A percentile compares a stretch with the other conserved stretches of the same genome.
Conservation (phyloP, 73 alveolate genomes). For the Paramecium sonneborni region DNA sequence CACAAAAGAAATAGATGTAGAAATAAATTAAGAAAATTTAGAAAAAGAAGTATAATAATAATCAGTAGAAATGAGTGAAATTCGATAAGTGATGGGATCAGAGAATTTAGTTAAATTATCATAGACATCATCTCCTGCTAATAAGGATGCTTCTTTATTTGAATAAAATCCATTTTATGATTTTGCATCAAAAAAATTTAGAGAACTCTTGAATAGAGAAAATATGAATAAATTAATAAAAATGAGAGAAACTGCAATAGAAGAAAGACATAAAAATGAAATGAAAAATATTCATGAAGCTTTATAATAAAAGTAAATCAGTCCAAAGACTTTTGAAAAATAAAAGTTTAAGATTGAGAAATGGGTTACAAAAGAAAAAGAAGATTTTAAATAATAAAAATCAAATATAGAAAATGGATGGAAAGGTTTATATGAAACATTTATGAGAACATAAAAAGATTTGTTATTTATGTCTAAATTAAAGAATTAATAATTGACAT, state of each 20-base stretch:
- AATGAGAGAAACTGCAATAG: slow-evolving; percentile 79
- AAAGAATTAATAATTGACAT: neutral
- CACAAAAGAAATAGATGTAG: neutral
- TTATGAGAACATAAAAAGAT: slow-evolving; percentile 54
- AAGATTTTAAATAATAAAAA: slow-evolving; percentile 61
- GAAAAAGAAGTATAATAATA: neutral
- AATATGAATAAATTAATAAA: slow-evolving; percentile 60
- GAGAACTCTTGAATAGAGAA: slow-evolving; percentile 33
- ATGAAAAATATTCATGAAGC: slow-evolving; percentile 66
- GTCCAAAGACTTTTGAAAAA: slow-evolving; percentile 68
- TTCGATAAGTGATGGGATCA: slow-evolving; percentile 46
- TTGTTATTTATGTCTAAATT: neutral
- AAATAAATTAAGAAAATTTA: neutral
- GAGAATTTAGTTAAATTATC: slow-evolving; percentile 31
- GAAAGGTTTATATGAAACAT: slow-evolving; percentile 53
- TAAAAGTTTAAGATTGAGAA: slow-evolving; percentile 66
- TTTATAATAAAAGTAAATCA: slow-evolving; percentile 59
- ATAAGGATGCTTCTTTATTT: neutral
- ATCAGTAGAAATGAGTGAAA: slow-evolving; percentile 45
- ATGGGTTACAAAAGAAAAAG: slow-evolving; percentile 77
- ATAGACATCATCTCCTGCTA: neutral
- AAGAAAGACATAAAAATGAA: slow-evolving; percentile 68
- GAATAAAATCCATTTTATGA: slow-evolving; percentile 36
- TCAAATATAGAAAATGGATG: slow-evolving; percentile 21
- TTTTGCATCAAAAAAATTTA: slow-evolving; percentile 10